Evolutionary conservation across 2,329 filamentous ascomycete genomes (phyloP).

Genomic region (Curvularia spicifera): DNA sequence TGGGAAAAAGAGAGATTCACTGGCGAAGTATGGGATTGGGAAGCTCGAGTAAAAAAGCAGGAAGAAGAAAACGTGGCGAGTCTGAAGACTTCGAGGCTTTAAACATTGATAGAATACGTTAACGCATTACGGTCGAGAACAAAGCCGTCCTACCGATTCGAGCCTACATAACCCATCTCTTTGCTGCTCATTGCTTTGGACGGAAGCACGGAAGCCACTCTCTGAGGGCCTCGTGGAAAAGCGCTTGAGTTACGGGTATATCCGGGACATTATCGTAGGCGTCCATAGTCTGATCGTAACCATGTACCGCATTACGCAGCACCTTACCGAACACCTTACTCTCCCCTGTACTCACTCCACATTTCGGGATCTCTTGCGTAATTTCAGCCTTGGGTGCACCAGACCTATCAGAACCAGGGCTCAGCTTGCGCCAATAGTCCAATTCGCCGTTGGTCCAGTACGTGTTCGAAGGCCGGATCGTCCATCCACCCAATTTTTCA

Average conservation of each 20-base stretch:
- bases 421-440: constrained; percentile 60
- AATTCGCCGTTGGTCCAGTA: constrained; percentile 60
- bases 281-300: constrained; percentile 39
- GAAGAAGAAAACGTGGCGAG: not conserved
- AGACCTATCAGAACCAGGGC: constrained; percentile 51
- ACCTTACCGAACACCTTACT: constrained; percentile 58
- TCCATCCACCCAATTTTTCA: constrained; percentile 57
- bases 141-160: not conserved
- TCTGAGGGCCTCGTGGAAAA: constrained; percentile 53
- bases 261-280: constrained; percentile 29
- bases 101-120: not conserved
- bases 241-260: constrained; percentile 44
- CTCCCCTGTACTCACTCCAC: constrained; percentile 47
- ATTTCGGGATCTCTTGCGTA: constrained; percentile 30
- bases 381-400: constrained; percentile 47
- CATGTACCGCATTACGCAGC: constrained; percentile 56
- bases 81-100: not conserved
- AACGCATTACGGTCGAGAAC: not conserved
- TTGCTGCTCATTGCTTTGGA: constrained; percentile 21
- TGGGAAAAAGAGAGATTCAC: constrained; percentile 44
- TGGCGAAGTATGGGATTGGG: constrained; percentile 50
- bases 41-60: constrained; percentile 13
- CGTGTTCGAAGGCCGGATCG: constrained; percentile 58
- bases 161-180: constrained; percentile 11
- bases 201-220: constrained; percentile 56